Conservation (phyloP, 1,139 yeast species). For the Hyphopichia buzzinii region DNA sequence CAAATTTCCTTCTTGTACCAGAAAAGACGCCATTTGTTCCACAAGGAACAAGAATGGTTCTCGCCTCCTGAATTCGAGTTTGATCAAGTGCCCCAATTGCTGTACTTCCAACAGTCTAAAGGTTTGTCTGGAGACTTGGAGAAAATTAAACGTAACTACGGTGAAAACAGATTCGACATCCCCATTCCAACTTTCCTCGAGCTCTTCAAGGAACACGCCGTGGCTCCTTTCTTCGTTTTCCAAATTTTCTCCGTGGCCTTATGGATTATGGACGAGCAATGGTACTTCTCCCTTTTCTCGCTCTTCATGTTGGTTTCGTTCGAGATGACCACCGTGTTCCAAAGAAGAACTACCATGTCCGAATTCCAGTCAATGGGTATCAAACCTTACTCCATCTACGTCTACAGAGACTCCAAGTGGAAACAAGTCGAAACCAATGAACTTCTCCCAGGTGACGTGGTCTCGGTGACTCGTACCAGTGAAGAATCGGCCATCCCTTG, state of each 20-base stretch:
- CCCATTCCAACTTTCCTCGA: conserved; percentile 92
- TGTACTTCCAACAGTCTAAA: conserved; percentile 54
- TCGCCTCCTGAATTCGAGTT: conserved; percentile 79
- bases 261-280: conserved; percentile 96
- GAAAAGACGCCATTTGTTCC: conserved; percentile 83
- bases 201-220: conserved; percentile 94
- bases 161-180: conserved; percentile 84
- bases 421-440: conserved; percentile 63
- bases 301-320: conserved; percentile 89
- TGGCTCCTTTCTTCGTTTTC: conserved; percentile 96
- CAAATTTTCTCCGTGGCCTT: conserved; percentile 94
- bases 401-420: conserved; percentile 74
- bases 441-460: conserved; percentile 88
- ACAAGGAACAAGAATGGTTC: conserved; percentile 53
- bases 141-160: conserved; percentile 61
- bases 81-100: conserved; percentile 61
- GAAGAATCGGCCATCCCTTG: conserved; percentile 97
- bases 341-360: conserved; percentile 89
- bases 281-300: conserved; percentile 93
- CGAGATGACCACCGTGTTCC: conserved; percentile 93
- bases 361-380: conserved; percentile 98
- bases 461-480: conserved; percentile 80
- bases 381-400: conserved; percentile 81
- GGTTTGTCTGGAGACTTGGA: conserved; percentile 67
- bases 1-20: conserved; percentile 83